A percentile compares a stretch with the other conserved stretches of the same genome.
These are phyloP conservation scores for Hortiboletus rubellus DNA, from an alignment of 1,284 basidiomycete species.

Conservation along the genomic window DNA sequence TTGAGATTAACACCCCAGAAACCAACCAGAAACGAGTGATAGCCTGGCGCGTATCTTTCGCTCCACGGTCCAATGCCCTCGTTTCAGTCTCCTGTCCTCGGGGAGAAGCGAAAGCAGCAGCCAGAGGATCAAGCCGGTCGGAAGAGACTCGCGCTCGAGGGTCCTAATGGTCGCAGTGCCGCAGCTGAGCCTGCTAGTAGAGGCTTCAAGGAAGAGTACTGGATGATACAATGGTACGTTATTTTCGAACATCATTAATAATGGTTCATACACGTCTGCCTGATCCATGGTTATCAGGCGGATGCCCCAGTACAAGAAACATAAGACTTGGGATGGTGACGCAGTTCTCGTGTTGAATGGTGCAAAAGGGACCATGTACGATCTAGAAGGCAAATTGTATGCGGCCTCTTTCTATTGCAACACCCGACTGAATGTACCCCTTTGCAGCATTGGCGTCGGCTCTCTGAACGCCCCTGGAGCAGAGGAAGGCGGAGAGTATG, in stretches of 20 bases:
- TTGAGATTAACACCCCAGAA: not conserved
- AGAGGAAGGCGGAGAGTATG: conserved; percentile 55
- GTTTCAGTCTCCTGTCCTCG: conserved; percentile 15
- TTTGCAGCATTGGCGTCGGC: conserved; percentile 43
- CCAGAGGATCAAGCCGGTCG: conserved; percentile 30
- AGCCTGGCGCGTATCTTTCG: not conserved
- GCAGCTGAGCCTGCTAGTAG: conserved; percentile 8
- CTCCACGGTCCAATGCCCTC: conserved; percentile 17
- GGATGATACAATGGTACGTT: conserved; percentile 70
- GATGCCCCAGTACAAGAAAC: conserved; percentile 77
- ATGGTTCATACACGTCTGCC: not conserved
- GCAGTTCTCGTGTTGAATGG: conserved; percentile 60
- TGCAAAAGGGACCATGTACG: conserved; percentile 54
- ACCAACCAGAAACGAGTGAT: not conserved
- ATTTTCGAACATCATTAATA: not conserved
- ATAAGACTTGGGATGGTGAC: conserved; percentile 93
- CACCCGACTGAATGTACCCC: conserved; percentile 7
- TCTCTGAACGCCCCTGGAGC: conserved; percentile 39
- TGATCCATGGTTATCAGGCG: conserved; percentile 50
- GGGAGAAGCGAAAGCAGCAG: conserved; percentile 33
- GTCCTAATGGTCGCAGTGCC: conserved; percentile 12
- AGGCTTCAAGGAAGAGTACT: conserved; percentile 43
- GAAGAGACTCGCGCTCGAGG: conserved; percentile 38
- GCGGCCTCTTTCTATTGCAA: conserved; percentile 17
- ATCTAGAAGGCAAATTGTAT: conserved; percentile 62